A percentile compares a stretch with the other conserved stretches of the same genome.
Conservation (phyloP, 495 filamentous ascomycete genomes). For the Oidiodendron maius region DNA sequence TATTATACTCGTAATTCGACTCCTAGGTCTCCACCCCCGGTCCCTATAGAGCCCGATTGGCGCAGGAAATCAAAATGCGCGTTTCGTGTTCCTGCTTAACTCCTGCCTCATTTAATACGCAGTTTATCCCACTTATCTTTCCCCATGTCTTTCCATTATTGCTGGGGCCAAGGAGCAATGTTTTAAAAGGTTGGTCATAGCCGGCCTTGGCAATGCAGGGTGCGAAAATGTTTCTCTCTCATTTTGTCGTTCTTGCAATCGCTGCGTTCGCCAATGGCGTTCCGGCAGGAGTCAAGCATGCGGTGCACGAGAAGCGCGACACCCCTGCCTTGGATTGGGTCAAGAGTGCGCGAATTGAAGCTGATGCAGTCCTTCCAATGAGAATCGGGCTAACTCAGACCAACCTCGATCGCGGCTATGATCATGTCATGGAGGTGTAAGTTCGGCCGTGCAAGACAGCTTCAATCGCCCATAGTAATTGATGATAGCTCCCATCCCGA, state of each 20-base stretch:
- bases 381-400: slow-evolving; percentile 45
- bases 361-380: slow-evolving; percentile 32
- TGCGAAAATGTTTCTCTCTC: neutral
- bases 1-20: too few species aligned
- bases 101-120: too few species aligned
- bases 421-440: slow-evolving; percentile 46
- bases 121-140: too few species aligned
- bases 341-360: slow-evolving; percentile 1
- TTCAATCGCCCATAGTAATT: neutral
- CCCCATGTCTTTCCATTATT: too few species aligned
- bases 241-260: neutral
- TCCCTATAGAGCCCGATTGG: too few species aligned
- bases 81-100: too few species aligned
- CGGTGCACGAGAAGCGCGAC: neutral
- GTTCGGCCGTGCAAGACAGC: slow-evolving; percentile 3
- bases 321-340: neutral
- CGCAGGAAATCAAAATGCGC: too few species aligned
- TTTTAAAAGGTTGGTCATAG: too few species aligned
- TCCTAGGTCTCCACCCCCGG: too few species aligned
- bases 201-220: too few species aligned
- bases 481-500: slow-evolving; percentile 14
- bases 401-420: slow-evolving; percentile 42
- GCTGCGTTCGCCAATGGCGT: neutral
- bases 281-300: neutral
- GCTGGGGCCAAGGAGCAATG: too few species aligned